A percentile compares a stretch with the other conserved stretches of the same genome.
phyloP scores from a whole-genome alignment of 139 green algal genomes.

The Coelastrella sp. region DNA sequence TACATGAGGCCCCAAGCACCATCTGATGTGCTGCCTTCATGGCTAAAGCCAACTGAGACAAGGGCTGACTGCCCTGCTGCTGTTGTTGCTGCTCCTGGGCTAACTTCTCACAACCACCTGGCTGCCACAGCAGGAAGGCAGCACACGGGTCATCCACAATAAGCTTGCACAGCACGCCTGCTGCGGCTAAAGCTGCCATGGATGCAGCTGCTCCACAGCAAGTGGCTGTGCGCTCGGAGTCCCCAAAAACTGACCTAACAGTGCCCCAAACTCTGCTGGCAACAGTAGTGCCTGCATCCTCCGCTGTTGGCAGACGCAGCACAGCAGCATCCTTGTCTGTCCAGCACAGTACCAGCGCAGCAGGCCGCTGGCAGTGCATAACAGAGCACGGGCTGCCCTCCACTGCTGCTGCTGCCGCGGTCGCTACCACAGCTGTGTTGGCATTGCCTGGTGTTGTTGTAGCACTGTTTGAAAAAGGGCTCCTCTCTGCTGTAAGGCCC shows the following conservation, averaged over 20 bases:
- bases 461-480: not conserved
- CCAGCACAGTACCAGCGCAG: conserved; percentile 31
- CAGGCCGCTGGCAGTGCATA: not conserved
- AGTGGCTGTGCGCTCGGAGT: not conserved
- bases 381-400: not conserved
- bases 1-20: not conserved
- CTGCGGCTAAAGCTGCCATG: conserved; percentile 22
- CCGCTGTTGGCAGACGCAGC: not conserved
- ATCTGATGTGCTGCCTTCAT: not conserved
- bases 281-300: not conserved
- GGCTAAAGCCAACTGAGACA: not conserved
- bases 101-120: not conserved
- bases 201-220: conserved; percentile 12
- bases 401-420: not conserved
- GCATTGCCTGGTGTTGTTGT: not conserved
- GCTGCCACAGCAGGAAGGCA: conserved; percentile 38
- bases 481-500: not conserved
- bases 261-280: conserved; percentile 15
- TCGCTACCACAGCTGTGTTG: not conserved
- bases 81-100: not conserved
- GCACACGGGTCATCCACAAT: conserved; percentile 31
- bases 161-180: conserved; percentile 1
- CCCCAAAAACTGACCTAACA: conserved; percentile 14
- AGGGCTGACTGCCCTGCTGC: not conserved
- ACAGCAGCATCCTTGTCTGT: conserved; percentile 33